Evolutionary conservation across 306 rosid species (phyloP), one percentile per base, ranked within the genome.

Genomic region (Clitoria ternatea): DNA sequence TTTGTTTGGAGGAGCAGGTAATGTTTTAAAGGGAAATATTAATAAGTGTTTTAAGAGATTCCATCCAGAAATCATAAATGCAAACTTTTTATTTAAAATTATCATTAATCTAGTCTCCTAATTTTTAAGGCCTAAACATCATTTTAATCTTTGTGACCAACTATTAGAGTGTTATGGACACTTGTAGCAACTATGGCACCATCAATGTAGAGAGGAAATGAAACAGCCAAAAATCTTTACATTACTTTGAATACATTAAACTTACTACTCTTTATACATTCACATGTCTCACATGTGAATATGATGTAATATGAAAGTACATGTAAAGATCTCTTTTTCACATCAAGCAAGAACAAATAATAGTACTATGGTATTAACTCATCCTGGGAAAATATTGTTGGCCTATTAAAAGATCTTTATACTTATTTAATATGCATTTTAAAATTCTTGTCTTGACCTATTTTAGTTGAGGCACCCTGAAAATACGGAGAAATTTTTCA

Each of bases 191-290:
- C 97, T 5, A 83, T 91, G 26, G 89, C 84, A 14, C 96, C 97
- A 59, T 82, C 92, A 78, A 91, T 91, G 97, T 91, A 88, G 76
- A 91, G 76, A 67, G 97, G 97, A 44, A 85, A 62, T 63, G 96
- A 91, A 77, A 87, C 92, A 8, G 96, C 97, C 7, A 87, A 96
- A 84, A 87, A 72, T 80, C 93, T 91, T 84, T 96, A 91, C 82
- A 91, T 91, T 73, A 73, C 91, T 0, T 70, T 91, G 52, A 91
- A 91, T 54, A 26, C 59, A 0, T 10, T 85, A 29, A 91, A 89
- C 39, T 87, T 89, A 45, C 57, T 85, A 2, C 87, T 91, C 67
- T 91, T 91, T 56, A 55, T 82, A n/a, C n/a, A n/a, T n/a, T n/a
- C n/a, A n/a, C n/a, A n/a, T n/a, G n/a, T n/a, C n/a, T n/a, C n/a